These are phyloP conservation scores for Pythium angustatum DNA, from an alignment of 352 stramenopile genomes.

Conservation along the genomic window DNA sequence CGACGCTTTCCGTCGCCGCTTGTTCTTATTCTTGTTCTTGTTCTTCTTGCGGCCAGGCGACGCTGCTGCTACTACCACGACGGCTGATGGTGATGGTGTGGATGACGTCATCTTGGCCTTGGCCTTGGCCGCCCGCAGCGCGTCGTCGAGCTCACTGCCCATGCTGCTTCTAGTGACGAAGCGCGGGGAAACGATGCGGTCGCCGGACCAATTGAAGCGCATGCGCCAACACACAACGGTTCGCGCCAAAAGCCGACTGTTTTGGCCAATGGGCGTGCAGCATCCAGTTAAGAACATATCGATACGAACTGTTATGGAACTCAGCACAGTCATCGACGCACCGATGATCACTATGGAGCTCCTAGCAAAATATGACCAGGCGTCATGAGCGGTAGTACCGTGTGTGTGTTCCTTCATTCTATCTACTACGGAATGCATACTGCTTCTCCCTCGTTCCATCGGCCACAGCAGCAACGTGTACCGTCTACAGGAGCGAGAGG, in stretches of 20 bases:
- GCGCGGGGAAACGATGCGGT: not conserved
- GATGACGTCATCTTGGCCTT: not conserved
- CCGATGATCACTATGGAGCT: no score
- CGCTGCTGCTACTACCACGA: not conserved
- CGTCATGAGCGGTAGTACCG: no score
- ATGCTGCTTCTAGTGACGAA: not conserved
- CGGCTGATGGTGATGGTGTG: not conserved
- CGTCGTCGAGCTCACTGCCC: conserved; percentile 28
- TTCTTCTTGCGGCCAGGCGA: not conserved
- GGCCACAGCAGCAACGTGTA: no score
- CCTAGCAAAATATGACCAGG: no score
- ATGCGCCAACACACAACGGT: not conserved
- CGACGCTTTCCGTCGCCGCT: conserved; percentile 5
- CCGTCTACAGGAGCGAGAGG: conserved; percentile 74
- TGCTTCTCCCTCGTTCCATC: no score
- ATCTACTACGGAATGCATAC: no score
- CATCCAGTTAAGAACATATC: not conserved
- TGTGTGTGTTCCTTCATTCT: no score
- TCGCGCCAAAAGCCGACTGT: conserved; percentile 12
- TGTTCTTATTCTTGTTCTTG: not conserved
- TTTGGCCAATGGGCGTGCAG: conserved; percentile 6
- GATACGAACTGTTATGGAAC: not conserved
- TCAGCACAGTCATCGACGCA: no score
- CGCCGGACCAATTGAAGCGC: no score
- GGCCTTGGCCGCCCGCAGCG: conserved; percentile 23